phyloP scores from a whole-genome alignment of 768 basidiomycete genomes.

The Trichaptum fuscoviolaceum region DNA sequence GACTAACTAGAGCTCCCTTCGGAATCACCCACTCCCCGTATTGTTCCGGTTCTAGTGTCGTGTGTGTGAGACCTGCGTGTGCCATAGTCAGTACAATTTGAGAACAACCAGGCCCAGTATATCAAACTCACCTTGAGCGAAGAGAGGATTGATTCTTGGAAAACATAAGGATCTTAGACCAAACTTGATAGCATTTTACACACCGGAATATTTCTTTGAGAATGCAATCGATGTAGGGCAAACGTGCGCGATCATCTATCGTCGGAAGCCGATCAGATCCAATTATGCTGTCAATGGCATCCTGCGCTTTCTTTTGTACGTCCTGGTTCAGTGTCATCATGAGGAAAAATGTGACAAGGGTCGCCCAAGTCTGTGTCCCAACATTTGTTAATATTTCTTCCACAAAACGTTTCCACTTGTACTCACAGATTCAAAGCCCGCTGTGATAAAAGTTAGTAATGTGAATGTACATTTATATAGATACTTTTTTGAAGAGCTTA shows the following conservation, averaged over 20 bases:
- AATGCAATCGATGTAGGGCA: slow-evolving; percentile 11
- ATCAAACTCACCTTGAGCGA: neutral
- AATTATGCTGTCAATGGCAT: slow-evolving; percentile 10
- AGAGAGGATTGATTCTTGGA: neutral
- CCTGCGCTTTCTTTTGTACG: slow-evolving; percentile 9
- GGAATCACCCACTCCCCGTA: neutral
- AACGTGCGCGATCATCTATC: slow-evolving; percentile 2
- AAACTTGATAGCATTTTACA: neutral
- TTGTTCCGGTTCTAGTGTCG: neutral
- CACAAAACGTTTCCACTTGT: neutral
- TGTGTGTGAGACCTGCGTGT: neutral
- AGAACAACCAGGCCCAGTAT: neutral
- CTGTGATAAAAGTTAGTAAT: neutral
- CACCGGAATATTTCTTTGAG: slow-evolving; percentile 12
- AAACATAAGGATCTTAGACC: neutral
- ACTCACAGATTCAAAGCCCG: neutral
- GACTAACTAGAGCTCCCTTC: neutral
- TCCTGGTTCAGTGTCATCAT: slow-evolving; percentile 12
- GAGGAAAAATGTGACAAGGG: slow-evolving; percentile 1
- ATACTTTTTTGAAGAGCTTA: neutral
- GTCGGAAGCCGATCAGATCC: slow-evolving; percentile 9
- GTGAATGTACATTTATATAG: neutral
- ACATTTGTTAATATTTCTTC: neutral
- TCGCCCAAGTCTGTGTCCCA: neutral
- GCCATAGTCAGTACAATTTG: neutral